Evolutionary conservation across 2,329 filamentous ascomycete genomes (phyloP).

Genomic region (Pseudogymnoascus sp.): DNA sequence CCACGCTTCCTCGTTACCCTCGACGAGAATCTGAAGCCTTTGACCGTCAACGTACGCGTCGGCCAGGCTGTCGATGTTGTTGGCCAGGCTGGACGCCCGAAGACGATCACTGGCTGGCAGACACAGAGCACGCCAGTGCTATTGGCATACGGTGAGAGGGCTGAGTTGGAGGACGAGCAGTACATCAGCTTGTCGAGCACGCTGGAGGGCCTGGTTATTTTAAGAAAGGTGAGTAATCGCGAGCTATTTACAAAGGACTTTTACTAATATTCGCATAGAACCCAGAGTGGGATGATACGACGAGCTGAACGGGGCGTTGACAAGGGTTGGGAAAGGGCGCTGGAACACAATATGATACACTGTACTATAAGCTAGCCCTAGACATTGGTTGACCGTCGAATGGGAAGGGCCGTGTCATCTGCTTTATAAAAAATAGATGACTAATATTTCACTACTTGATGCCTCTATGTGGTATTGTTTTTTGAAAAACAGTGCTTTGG

Average conservation of each 20-base stretch:
- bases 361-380: constrained; percentile 8
- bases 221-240: constrained; percentile 71
- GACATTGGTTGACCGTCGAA: constrained; percentile 8
- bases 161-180: constrained; percentile 95
- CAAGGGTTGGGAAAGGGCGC: background rate
- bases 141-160: constrained; percentile 87
- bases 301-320: constrained; percentile 6
- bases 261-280: constrained; percentile 28
- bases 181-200: constrained; percentile 88
- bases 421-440: constrained; percentile 5
- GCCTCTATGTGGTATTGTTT: background rate
- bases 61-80: constrained; percentile 98
- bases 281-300: constrained; percentile 35
- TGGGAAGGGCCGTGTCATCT: constrained; percentile 3
- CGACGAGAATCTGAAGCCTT: constrained; percentile 85
- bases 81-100: constrained; percentile 90
- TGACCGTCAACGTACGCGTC: constrained; percentile 93
- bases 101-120: constrained; percentile 99
- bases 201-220: constrained; percentile 88
- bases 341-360: constrained; percentile 9
- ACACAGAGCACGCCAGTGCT: constrained; percentile 98
- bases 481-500: background rate
- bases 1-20: constrained; percentile 93
- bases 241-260: background rate
- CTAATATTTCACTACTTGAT: constrained; percentile 6